A percentile compares a stretch with the other conserved stretches of the same genome.
Evolutionary conservation across 2,329 filamentous ascomycete species (phyloP).

Genomic region (Triangularia verruculosa): DNA sequence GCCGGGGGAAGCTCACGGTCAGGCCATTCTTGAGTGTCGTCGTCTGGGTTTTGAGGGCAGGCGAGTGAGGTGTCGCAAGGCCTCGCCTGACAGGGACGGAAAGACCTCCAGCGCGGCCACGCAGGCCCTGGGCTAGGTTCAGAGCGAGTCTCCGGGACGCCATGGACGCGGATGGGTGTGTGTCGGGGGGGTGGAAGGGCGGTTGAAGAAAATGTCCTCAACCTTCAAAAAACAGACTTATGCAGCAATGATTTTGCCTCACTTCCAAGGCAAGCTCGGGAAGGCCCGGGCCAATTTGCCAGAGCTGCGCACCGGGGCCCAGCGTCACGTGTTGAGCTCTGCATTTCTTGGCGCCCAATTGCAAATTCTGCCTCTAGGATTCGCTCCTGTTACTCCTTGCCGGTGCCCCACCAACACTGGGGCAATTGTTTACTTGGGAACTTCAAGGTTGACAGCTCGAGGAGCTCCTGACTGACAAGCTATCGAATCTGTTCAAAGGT

Average conservation of each 20-base stretch:
- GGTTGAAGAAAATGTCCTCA: neutral
- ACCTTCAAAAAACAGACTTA: neutral
- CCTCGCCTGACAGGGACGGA: conserved; percentile 77
- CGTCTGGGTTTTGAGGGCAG: conserved; percentile 78
- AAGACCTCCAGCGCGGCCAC: conserved; percentile 81
- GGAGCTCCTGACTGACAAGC: neutral
- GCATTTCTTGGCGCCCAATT: neutral
- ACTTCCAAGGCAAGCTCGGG: neutral
- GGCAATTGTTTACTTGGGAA: neutral
- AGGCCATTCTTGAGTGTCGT: conserved; percentile 97
- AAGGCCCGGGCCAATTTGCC: neutral
- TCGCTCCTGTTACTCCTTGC: neutral
- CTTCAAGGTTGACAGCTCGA: neutral
- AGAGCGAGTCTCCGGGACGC: conserved; percentile 96
- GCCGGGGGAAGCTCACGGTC: conserved; percentile 61
- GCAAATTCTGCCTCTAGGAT: neutral
- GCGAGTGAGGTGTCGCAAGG: conserved; percentile 75
- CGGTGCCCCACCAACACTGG: neutral
- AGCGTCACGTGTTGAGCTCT: neutral
- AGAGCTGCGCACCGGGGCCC: neutral
- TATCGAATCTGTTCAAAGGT: too few species aligned
- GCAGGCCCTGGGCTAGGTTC: conserved; percentile 87
- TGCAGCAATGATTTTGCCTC: neutral
- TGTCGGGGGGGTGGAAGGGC: neutral
- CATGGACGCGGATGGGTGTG: conserved; percentile 60